These are phyloP conservation scores for Candida sithepensis DNA, from an alignment of 805 yeast genomes.

Conservation along the genomic window DNA sequence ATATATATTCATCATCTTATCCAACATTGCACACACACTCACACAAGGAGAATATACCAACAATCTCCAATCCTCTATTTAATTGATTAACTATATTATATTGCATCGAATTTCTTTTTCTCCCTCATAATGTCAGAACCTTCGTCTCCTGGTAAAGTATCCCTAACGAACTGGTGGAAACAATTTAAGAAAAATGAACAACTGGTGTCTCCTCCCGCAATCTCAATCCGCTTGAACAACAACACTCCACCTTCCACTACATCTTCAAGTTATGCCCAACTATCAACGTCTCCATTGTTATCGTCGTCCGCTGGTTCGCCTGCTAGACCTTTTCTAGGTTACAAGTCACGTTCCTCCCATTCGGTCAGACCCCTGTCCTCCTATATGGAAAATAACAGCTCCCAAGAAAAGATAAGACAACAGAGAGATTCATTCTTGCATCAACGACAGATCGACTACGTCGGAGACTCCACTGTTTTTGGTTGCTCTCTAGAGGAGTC, in stretches of 20 bases:
- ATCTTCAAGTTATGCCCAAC: slow-evolving; percentile 5
- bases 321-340: slow-evolving; percentile 44
- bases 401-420: slow-evolving; percentile 34
- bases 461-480: slow-evolving; percentile 58
- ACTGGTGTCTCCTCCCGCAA: slow-evolving; percentile 12
- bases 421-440: slow-evolving; percentile 48
- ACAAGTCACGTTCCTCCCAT: slow-evolving; percentile 48
- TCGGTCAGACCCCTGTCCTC: slow-evolving; percentile 34
- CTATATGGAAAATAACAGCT: slow-evolving; percentile 24
- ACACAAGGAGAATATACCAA: too few species aligned
- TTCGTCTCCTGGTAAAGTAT: slow-evolving; percentile 25
- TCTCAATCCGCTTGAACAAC: slow-evolving; percentile 1
- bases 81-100: too few species aligned
- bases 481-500: slow-evolving; percentile 77
- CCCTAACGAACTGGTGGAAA: slow-evolving; percentile 31
- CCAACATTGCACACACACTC: too few species aligned
- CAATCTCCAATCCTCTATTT: too few species aligned
- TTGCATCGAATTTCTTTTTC: too few species aligned
- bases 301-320: slow-evolving; percentile 29
- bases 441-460: slow-evolving; percentile 37
- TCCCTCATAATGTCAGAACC: slow-evolving; percentile 18
- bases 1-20: too few species aligned
- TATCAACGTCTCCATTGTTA: slow-evolving; percentile 13
- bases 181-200: slow-evolving; percentile 21
- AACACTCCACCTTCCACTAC: slow-evolving; percentile 6